Evolutionary conservation across 2,329 filamentous ascomycete genomes (phyloP).

Genomic region (Fusarium liriodendri): DNA sequence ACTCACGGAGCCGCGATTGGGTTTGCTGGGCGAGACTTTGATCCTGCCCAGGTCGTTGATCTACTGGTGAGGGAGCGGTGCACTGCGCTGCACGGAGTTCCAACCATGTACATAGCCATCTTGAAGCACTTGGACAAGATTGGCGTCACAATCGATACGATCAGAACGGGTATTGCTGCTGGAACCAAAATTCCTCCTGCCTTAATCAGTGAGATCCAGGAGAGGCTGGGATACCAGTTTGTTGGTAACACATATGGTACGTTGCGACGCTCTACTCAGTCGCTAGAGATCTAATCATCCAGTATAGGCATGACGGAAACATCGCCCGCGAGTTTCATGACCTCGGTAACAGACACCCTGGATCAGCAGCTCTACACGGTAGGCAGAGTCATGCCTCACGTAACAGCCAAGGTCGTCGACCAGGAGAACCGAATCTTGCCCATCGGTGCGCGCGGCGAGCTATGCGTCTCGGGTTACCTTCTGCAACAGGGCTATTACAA

Average conservation of each 20-base stretch:
- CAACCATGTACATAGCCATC: background rate
- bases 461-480: conserved; percentile 10
- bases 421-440: background rate
- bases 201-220: background rate
- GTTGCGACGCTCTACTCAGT: background rate
- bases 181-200: background rate
- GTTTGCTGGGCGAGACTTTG: background rate
- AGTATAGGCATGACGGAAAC: conserved; percentile 19
- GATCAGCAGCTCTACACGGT: conserved; percentile 10
- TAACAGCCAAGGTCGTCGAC: conserved; percentile 10
- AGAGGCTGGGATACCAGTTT: background rate
- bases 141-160: background rate
- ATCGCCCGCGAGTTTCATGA: conserved; percentile 21
- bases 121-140: background rate
- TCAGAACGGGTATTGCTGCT: background rate
- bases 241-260: background rate
- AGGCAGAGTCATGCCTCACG: conserved; percentile 1
- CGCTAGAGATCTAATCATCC: background rate
- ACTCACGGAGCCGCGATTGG: background rate
- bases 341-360: conserved; percentile 1
- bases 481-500: background rate
- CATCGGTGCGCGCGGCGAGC: background rate
- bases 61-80: background rate
- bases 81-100: background rate
- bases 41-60: background rate